A percentile compares a stretch with the other conserved stretches of the same genome.
phyloP scores from a whole-genome alignment of 75 land plant species.

The Pinus tabuliformis region DNA sequence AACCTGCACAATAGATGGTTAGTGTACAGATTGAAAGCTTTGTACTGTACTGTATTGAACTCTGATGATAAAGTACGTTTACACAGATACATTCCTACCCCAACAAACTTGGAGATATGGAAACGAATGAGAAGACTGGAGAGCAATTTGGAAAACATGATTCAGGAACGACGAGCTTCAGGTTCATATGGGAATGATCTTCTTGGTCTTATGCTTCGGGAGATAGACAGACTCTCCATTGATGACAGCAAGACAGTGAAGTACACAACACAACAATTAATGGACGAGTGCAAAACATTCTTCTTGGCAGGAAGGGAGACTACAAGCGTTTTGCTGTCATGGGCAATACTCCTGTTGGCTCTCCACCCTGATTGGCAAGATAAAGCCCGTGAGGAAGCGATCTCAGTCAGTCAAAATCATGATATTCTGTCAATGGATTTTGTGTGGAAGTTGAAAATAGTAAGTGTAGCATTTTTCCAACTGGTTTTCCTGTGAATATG shows the following conservation, averaged over 20 bases:
- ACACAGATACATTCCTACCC: conserved; percentile 8
- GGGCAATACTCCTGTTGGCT: conserved; percentile 36
- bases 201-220: conserved; percentile 33
- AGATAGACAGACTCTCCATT: neutral
- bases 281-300: conserved; percentile 45
- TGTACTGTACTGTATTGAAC: too few species aligned
- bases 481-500: too few species aligned
- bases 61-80: neutral
- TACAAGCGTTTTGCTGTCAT: conserved; percentile 21
- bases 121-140: neutral
- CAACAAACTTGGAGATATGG: conserved; percentile 7
- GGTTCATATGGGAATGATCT: conserved; percentile 27
- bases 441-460: conserved; percentile 12
- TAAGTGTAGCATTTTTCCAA: neutral
- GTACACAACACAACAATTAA: conserved; percentile 18
- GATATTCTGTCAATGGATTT: neutral
- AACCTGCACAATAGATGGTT: too few species aligned
- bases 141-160: neutral
- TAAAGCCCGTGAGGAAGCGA: conserved; percentile 17
- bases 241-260: neutral
- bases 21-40: too few species aligned
- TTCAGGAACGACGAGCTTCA: neutral
- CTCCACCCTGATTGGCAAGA: conserved; percentile 25
- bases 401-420: conserved; percentile 10
- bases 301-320: conserved; percentile 46